Evolutionary conservation across 352 stramenopile genomes (phyloP).

Genomic region (Pythium oligandrum): DNA sequence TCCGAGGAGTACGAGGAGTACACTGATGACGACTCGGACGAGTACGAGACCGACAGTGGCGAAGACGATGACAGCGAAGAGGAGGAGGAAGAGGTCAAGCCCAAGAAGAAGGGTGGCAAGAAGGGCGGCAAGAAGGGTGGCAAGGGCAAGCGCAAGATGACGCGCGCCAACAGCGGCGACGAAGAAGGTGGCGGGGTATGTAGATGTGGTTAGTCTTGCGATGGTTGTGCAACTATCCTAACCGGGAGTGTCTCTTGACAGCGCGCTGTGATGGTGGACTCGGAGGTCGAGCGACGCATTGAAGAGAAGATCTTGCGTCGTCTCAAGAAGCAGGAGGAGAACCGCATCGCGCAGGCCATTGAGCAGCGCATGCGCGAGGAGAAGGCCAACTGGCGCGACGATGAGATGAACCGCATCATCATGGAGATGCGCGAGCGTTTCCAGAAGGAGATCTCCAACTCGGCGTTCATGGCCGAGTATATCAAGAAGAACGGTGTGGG

Average conservation of each 20-base stretch:
- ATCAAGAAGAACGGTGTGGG: slow-evolving; percentile 60
- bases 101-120: slow-evolving; percentile 53
- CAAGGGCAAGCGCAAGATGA: slow-evolving; percentile 19
- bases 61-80: slow-evolving; percentile 35
- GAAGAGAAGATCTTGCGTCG: slow-evolving; percentile 85
- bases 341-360: slow-evolving; percentile 76
- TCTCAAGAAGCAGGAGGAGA: slow-evolving; percentile 86
- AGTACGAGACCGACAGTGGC: slow-evolving; percentile 19
- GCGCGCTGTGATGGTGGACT: slow-evolving; percentile 52
- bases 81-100: slow-evolving; percentile 59
- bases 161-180: slow-evolving; percentile 12
- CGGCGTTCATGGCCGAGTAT: slow-evolving; percentile 52
- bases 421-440: slow-evolving; percentile 86
- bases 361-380: slow-evolving; percentile 77
- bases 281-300: slow-evolving; percentile 76
- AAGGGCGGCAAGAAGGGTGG: slow-evolving; percentile 26
- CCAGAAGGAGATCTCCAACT: slow-evolving; percentile 72
- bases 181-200: slow-evolving; percentile 2
- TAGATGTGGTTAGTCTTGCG: background rate
- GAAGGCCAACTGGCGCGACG: slow-evolving; percentile 85
- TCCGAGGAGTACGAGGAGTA: slow-evolving; percentile 62
- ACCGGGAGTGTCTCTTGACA: background rate
- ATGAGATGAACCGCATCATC: slow-evolving; percentile 89
- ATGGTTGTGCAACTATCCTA: too few relatives aligned
- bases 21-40: slow-evolving; percentile 56